Conservation (phyloP, 1,284 basidiomycete genomes). For the Tilletia caries region DNA sequence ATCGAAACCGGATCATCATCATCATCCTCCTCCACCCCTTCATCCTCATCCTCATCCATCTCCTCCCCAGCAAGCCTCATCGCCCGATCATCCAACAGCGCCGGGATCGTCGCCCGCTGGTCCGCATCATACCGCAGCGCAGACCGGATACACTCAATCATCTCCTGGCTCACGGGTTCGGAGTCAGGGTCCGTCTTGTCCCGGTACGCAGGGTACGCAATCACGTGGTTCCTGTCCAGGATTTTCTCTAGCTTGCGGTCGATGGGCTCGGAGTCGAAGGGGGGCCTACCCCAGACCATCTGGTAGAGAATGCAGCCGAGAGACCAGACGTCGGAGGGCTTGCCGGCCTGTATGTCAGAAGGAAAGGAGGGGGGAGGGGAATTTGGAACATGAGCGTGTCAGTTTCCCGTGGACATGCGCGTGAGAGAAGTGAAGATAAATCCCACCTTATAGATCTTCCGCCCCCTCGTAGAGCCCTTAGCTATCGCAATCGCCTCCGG, state of each 20-base stretch:
- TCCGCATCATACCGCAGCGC: slow-evolving; percentile 73
- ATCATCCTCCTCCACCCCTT: slow-evolving; percentile 16
- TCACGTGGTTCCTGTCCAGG: slow-evolving; percentile 68
- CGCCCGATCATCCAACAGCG: slow-evolving; percentile 57
- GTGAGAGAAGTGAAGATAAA: not conserved
- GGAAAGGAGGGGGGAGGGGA: too few relatives aligned
- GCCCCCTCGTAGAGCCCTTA: slow-evolving; percentile 30
- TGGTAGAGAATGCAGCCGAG: slow-evolving; percentile 94
- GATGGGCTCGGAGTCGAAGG: slow-evolving; percentile 81
- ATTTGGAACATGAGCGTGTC: too few relatives aligned
- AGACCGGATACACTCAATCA: slow-evolving; percentile 70
- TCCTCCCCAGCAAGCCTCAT: slow-evolving; percentile 35
- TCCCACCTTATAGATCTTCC: slow-evolving; percentile 52
- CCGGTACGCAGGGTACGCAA: slow-evolving; percentile 70
- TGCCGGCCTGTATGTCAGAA: slow-evolving; percentile 40
- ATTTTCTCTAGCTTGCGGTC: slow-evolving; percentile 88
- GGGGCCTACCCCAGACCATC: slow-evolving; percentile 87
- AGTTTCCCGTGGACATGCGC: too few relatives aligned
- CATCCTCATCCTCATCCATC: slow-evolving; percentile 16
- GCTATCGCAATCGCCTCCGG: slow-evolving; percentile 52
- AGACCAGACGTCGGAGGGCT: slow-evolving; percentile 80
- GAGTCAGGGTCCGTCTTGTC: slow-evolving; percentile 58
- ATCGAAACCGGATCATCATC: slow-evolving; percentile 25
- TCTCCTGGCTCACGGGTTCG: slow-evolving; percentile 63
- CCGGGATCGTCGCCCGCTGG: slow-evolving; percentile 75